Conservation (phyloP, 352 stramenopile genomes). For the Globisporangium parvum region DNA sequence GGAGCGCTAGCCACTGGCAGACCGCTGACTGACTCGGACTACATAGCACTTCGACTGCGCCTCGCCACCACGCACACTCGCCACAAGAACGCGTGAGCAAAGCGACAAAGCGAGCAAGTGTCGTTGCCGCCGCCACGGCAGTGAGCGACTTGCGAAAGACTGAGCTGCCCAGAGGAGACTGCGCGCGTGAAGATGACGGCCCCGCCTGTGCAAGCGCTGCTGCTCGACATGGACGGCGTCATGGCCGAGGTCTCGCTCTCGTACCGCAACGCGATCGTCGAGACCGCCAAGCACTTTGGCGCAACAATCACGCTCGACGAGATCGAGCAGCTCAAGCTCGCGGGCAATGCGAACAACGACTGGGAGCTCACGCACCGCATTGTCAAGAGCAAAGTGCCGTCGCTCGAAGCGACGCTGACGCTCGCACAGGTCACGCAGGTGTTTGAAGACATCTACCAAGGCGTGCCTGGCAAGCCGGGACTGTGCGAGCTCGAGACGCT, state of each 20-base stretch:
- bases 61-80: too few relatives aligned
- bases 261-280: constrained; percentile 91
- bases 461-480: constrained; percentile 41
- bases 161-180: not conserved
- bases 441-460: constrained; percentile 96
- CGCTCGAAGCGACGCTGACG: constrained; percentile 24
- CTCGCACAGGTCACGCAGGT: constrained; percentile 90
- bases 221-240: constrained; percentile 98
- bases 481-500: constrained; percentile 91
- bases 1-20: too few relatives aligned
- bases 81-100: too few relatives aligned
- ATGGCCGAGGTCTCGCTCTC: constrained; percentile 93
- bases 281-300: constrained; percentile 84
- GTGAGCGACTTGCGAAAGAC: not conserved
- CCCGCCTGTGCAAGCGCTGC: constrained; percentile 54
- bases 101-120: not conserved
- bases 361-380: constrained; percentile 93
- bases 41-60: not conserved
- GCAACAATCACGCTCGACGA: constrained; percentile 83
- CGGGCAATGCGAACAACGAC: constrained; percentile 96
- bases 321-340: constrained; percentile 89
- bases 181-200: constrained; percentile 6
- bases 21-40: not conserved
- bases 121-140: not conserved
- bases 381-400: constrained; percentile 39